Base-by-base conservation (phyloP, 2,329 filamentous ascomycete genomes). In the Microsporum audouinii region DNA sequence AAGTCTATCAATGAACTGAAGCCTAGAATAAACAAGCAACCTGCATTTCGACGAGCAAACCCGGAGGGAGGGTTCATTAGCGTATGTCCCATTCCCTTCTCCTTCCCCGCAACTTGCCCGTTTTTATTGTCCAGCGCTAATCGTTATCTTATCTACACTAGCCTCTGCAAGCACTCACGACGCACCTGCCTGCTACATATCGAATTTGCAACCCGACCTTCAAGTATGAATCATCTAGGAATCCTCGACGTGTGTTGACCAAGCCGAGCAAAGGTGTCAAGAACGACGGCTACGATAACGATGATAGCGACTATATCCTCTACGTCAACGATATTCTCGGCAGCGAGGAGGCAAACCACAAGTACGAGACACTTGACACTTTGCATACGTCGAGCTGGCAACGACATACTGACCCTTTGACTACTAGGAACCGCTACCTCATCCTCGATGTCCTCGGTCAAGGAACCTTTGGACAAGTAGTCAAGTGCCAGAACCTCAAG, bases 261-360 rank as follows among this genome's bases (percentile, higher is more conserved):
- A 99, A 99, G 75, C 94, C 94, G 5, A 97, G 94, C 82, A 99
- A 99, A 77, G 94, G 94, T 12, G 84, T 89, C 64, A 99, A 99
- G 81, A 99, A 99, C 71, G 94, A 99, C 77, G 94, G 94, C 2
- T 99, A 94, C 71, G 94, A 99, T 72, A 99, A 99, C 68, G 94
- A 99, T 73, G 94, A 99, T 68, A 97, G 94, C 74, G 94, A 99
- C 72, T 99, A 99, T 72, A 99, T 99, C 70, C 84, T 99, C 67
- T 99, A 97, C 69, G 94, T 99, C 69, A 99, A 99, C 73, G 94
- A 99, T 72, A 99, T 99, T 65, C 79, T 99, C 60, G 94, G 94
- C 7, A 97, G 92, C 12, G 94, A 99, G 76, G 94, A 99, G 74
- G 92, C 92, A 64, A 94, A 94, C 45, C 94, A 99, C 79, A 99